These are phyloP conservation scores for Metschnikowia gelsemii DNA, from an alignment of 805 yeast species.

Conservation along the genomic window DNA sequence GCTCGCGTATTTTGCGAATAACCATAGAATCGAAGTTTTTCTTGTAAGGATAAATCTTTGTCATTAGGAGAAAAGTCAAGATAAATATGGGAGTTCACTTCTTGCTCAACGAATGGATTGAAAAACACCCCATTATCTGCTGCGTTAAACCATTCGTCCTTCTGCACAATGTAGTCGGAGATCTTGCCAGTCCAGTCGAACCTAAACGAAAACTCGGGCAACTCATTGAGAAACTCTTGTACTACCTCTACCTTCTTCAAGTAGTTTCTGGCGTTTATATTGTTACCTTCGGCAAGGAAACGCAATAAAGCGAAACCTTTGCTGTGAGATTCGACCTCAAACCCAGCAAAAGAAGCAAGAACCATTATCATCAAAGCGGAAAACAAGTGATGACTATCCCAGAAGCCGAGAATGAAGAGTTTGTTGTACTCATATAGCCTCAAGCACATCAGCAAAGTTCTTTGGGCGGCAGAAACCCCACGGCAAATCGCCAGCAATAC, in stretches of 20 bases:
- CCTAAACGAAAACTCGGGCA: slow-evolving; percentile 25
- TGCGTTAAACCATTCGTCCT: slow-evolving; percentile 2
- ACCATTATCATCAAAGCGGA: slow-evolving; percentile 32
- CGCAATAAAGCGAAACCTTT: slow-evolving; percentile 29
- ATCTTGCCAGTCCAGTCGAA: slow-evolving; percentile 25
- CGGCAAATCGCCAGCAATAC: slow-evolving; percentile 30
- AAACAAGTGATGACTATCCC: slow-evolving; percentile 42
- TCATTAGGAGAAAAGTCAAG: not conserved
- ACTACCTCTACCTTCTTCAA: slow-evolving; percentile 31
- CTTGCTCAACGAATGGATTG: slow-evolving; percentile 18
- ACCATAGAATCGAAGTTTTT: slow-evolving; percentile 12
- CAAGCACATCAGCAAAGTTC: slow-evolving; percentile 31
- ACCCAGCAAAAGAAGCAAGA: slow-evolving; percentile 23
- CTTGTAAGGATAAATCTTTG: slow-evolving; percentile 5
- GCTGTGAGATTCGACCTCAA: slow-evolving; percentile 7
- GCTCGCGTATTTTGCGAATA: slow-evolving; percentile 17
- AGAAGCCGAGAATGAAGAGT: slow-evolving; percentile 36
- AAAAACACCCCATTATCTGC: slow-evolving; percentile 8
- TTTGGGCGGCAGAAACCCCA: slow-evolving; percentile 30
- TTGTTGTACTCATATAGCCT: slow-evolving; percentile 30
- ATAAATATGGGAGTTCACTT: not conserved
- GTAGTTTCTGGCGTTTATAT: slow-evolving; percentile 35
- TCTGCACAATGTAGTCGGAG: slow-evolving; percentile 6
- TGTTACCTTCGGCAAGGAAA: slow-evolving; percentile 34
- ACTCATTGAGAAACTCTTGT: slow-evolving; percentile 22